Conservation (phyloP, 768 basidiomycete species). For the Lactarius evosmus region DNA sequence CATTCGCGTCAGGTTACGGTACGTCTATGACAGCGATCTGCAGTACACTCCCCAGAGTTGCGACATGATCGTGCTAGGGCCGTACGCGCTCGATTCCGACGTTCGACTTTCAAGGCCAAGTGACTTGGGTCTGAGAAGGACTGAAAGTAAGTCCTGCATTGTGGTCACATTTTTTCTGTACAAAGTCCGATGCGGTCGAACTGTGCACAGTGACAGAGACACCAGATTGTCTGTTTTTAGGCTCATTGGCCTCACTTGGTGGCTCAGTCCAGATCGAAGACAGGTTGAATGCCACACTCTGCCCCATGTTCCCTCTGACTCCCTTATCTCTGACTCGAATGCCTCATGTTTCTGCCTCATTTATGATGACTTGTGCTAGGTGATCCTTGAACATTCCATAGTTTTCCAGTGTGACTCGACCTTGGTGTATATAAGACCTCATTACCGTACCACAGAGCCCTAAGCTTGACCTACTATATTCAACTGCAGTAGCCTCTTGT, state of each 20-base stretch:
- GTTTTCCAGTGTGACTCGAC: too few relatives aligned
- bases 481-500: too few relatives aligned
- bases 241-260: neutral
- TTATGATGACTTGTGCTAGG: too few relatives aligned
- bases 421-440: too few relatives aligned
- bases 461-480: too few relatives aligned
- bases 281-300: neutral
- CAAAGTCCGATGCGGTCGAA: neutral
- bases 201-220: neutral
- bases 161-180: neutral
- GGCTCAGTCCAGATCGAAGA: neutral
- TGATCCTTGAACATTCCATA: too few relatives aligned
- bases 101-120: too few relatives aligned
- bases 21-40: neutral
- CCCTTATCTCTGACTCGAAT: too few relatives aligned
- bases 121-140: neutral
- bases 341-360: too few relatives aligned
- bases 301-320: too few relatives aligned
- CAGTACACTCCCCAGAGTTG: neutral
- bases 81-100: neutral
- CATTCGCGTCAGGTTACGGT: too few relatives aligned
- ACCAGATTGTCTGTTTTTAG: neutral
- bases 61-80: neutral
- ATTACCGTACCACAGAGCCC: too few relatives aligned
- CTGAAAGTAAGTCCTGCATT: neutral